phyloP scores from a whole-genome alignment of 1,139 yeast species.

The Kluyveromyces sp. region DNA sequence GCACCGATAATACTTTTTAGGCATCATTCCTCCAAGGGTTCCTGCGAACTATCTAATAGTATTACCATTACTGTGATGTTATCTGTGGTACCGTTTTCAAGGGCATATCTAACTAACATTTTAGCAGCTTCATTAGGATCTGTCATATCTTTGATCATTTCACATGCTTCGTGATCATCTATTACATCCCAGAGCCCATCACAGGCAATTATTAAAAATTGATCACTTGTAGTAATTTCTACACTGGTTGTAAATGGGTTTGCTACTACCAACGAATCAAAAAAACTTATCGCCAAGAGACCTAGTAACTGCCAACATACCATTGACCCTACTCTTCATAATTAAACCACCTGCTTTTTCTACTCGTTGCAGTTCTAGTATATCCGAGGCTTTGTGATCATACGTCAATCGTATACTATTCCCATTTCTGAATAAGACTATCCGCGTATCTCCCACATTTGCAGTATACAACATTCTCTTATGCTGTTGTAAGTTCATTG shows the following conservation, averaged over 20 bases:
- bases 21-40: neutral
- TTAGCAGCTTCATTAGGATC: slow-evolving; percentile 67
- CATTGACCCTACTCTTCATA: slow-evolving; percentile 88
- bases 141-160: slow-evolving; percentile 45
- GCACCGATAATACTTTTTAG: too few species aligned
- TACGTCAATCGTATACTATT: slow-evolving; percentile 73
- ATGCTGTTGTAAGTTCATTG: slow-evolving; percentile 34
- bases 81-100: slow-evolving; percentile 77
- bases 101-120: slow-evolving; percentile 64
- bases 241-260: slow-evolving; percentile 90
- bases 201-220: slow-evolving; percentile 80
- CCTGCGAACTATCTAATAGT: slow-evolving; percentile 9
- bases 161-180: slow-evolving; percentile 73
- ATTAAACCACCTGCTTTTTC: slow-evolving; percentile 77
- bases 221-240: slow-evolving; percentile 53
- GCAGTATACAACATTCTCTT: slow-evolving; percentile 82
- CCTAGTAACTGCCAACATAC: slow-evolving; percentile 90
- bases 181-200: slow-evolving; percentile 96
- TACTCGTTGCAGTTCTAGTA: slow-evolving; percentile 66
- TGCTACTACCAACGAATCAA: slow-evolving; percentile 85
- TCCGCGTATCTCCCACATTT: slow-evolving; percentile 90
- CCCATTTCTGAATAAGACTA: slow-evolving; percentile 68
- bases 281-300: slow-evolving; percentile 91
- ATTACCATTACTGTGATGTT: slow-evolving; percentile 90
- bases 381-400: slow-evolving; percentile 91